Evolutionary conservation across 768 basidiomycete species (phyloP).

Genomic region (Arthromyces matolae): DNA sequence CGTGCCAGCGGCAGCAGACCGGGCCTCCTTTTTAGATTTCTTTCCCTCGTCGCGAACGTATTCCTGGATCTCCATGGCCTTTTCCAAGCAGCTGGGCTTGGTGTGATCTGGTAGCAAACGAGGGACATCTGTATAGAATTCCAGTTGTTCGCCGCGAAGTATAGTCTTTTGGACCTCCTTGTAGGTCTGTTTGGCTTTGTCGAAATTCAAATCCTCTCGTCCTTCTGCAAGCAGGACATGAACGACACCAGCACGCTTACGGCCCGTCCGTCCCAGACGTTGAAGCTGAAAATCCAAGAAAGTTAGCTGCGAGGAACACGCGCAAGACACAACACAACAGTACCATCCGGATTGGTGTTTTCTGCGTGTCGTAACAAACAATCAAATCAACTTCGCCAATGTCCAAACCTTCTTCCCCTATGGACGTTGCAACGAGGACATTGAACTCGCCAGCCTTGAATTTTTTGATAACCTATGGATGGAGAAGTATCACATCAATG

Average conservation of each 20-base stretch:
- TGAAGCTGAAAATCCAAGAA: constrained; percentile 79
- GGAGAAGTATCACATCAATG: background rate
- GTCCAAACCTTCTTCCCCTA: constrained; percentile 97
- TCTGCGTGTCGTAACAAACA: constrained; percentile 94
- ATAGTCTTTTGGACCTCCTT: constrained; percentile 87
- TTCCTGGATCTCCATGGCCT: constrained; percentile 77
- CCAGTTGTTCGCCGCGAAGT: constrained; percentile 78
- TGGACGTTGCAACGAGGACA: constrained; percentile 90
- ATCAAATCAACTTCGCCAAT: constrained; percentile 97
- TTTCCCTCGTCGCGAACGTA: constrained; percentile 52
- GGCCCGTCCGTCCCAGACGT: constrained; percentile 92
- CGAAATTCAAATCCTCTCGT: constrained; percentile 88
- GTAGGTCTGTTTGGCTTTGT: constrained; percentile 82
- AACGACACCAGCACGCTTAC: constrained; percentile 86
- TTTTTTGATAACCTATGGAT: constrained; percentile 67
- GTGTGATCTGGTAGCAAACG: constrained; percentile 77
- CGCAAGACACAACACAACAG: constrained; percentile 17
- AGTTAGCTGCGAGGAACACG: background rate
- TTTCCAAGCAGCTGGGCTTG: constrained; percentile 76
- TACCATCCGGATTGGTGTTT: constrained; percentile 95
- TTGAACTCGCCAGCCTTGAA: constrained; percentile 90
- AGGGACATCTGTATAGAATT: constrained; percentile 90
- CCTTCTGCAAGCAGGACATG: constrained; percentile 88
- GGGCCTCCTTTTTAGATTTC: constrained; percentile 30
- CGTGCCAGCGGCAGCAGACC: constrained; percentile 30